Base-by-base conservation (phyloP, 305 asterid genomes). In the Solanum aculeatissimum region DNA sequence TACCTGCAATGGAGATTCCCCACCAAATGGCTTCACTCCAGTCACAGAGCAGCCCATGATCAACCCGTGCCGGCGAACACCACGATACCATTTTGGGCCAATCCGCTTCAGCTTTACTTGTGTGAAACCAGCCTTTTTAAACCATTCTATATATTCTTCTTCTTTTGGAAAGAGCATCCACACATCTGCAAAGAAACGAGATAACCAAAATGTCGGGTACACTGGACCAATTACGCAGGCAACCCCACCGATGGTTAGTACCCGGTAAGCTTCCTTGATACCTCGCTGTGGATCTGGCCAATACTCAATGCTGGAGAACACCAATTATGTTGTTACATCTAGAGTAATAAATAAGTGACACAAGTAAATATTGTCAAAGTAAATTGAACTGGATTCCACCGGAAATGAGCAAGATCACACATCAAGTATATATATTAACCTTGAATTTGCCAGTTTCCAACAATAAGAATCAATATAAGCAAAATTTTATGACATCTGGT, bases 231-330 rank as follows among this genome's bases (percentile, higher is more conserved):
- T 89, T 29, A 88, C 0, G 77, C 92, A 89, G 65, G 88, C 90
- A 69, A 87, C 85, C 16, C 90, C 90, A 13, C 90, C 89, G 18
- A 79, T 83, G 75, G 71, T 85, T 19, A 88, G 83, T 16, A 88
- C 92, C 84, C 89, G 82, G 82, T 89, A 89, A 51, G 89, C 90
- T 83, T 89, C 89, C 84, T 83, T 89, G 71, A 89, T 88, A 29
- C 92, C 92, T 5, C 89, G 88, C 74, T 86, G 91, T 45, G 90
- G 91, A 86, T 89, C 90, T 38, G 91, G 91, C 91, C 91, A 87
- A 63, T 89, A 89, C 88, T 89, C 89, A 81, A 89, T 87, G 55
- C 91, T 89, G 53, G 82, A 83, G 51, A 85, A 75, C 15, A 85
- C 13, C 13, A 68, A 80, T 35, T 21, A 27, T 4, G 66, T 54